A percentile compares a stretch with the other conserved stretches of the same genome.
phyloP scores from a whole-genome alignment of 225 moss, liverwort and hornwort genomes.

The Physcomitrellopsis africana region DNA sequence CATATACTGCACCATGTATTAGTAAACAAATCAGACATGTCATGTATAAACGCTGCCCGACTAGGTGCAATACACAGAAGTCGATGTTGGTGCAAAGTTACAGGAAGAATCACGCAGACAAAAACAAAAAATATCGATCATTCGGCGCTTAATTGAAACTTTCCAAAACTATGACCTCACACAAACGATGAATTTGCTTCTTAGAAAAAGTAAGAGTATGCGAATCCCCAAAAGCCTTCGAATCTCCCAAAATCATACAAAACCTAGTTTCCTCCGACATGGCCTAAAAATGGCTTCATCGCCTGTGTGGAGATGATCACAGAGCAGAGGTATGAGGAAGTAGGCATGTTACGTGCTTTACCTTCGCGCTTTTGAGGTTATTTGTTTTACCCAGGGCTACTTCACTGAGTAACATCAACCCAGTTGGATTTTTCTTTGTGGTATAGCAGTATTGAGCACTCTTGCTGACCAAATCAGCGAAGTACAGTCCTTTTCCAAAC shows the following conservation, averaged over 20 bases:
- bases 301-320: background rate
- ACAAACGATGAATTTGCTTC: too few relatives aligned
- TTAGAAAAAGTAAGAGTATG: too few relatives aligned
- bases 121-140: background rate
- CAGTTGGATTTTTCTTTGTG: constrained; percentile 70
- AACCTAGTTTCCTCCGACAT: background rate
- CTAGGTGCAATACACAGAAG: constrained; percentile 2
- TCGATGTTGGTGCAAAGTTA: background rate
- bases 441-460: constrained; percentile 95
- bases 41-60: background rate
- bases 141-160: background rate
- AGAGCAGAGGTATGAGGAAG: background rate
- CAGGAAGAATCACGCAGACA: background rate
- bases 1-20: constrained; percentile 71
- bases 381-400: constrained; percentile 85
- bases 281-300: background rate
- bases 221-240: too few relatives aligned
- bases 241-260: too few relatives aligned
- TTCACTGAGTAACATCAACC: constrained; percentile 88
- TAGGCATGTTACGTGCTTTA: constrained; percentile 22
- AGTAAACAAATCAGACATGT: background rate
- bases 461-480: constrained; percentile 97
- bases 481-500: constrained; percentile 99
- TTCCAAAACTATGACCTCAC: too few relatives aligned
- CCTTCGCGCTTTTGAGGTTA: constrained; percentile 78